Conservation (phyloP, 176 grass and related monocot species). For the Aegilops bicornis region DNA sequence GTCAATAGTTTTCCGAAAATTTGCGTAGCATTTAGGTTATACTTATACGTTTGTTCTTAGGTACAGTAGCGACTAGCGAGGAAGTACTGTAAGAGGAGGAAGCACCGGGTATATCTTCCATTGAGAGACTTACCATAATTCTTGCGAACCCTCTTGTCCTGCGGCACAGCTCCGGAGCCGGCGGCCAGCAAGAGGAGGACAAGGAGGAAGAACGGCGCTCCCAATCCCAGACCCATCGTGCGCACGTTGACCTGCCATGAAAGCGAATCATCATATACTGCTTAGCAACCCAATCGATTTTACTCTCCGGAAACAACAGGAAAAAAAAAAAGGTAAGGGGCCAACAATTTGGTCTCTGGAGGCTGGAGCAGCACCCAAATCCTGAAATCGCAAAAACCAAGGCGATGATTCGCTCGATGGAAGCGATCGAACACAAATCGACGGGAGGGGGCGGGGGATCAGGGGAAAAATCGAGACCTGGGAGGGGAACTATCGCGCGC, state of each 20-base stretch:
- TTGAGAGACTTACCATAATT: conserved; percentile 5
- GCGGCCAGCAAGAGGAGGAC: conserved; percentile 29
- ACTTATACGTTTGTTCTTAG: no score
- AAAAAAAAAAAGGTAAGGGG: neutral
- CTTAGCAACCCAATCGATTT: neutral
- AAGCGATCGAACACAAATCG: no score
- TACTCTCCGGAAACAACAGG: neutral
- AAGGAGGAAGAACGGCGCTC: neutral
- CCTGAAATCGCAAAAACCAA: neutral
- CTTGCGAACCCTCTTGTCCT: neutral
- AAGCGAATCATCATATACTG: neutral
- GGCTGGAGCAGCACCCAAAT: neutral
- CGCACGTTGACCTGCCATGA: neutral
- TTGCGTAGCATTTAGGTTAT: no score
- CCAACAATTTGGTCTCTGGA: neutral
- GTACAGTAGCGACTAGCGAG: no score
- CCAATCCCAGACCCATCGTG: neutral
- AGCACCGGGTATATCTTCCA: no score
- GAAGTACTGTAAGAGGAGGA: no score
- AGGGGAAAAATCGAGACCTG: neutral
- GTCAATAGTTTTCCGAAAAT: no score
- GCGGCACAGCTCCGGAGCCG: conserved; percentile 18
- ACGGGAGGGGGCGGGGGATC: neutral
- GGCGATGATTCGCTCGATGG: neutral
- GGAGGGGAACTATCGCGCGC: neutral